phyloP scores from a whole-genome alignment of 305 asterid genomes.

The Salvia sclarea region DNA sequence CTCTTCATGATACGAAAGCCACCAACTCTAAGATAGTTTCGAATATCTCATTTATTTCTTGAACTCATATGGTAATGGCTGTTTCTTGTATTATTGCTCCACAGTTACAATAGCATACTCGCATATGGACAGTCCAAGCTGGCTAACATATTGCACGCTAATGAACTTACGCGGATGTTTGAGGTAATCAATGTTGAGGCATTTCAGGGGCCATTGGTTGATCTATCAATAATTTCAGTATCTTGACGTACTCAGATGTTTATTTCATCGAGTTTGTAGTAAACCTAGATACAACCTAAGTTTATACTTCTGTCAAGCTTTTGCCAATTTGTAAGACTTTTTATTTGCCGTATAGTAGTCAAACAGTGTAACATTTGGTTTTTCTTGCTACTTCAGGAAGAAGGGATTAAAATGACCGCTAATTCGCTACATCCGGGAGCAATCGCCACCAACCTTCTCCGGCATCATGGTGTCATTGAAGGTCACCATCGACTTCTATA shows the following conservation, averaged over 20 bases:
- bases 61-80: neutral
- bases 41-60: slow-evolving; percentile 2
- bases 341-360: neutral
- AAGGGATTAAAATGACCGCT: slow-evolving; percentile 80
- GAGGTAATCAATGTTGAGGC: slow-evolving; percentile 53
- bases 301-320: neutral
- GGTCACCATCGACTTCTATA: slow-evolving; percentile 39
- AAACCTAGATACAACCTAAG: neutral
- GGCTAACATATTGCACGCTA: slow-evolving; percentile 79
- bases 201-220: neutral
- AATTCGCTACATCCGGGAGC: slow-evolving; percentile 92
- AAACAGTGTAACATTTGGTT: slow-evolving; percentile 17
- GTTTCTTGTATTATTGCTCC: slow-evolving; percentile 29
- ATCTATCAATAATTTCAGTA: no score
- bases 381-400: slow-evolving; percentile 55
- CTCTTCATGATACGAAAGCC: neutral
- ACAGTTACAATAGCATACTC: slow-evolving; percentile 52
- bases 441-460: slow-evolving; percentile 77
- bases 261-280: neutral
- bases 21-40: neutral
- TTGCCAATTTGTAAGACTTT: neutral
- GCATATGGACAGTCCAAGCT: slow-evolving; percentile 93
- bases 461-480: slow-evolving; percentile 52
- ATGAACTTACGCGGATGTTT: slow-evolving; percentile 68
- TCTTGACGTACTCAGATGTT: neutral